Evolutionary conservation across 495 filamentous ascomycete species (phyloP), one percentile per base, ranked within the genome.

Genomic region (Trichodelitschia bisporula): DNA sequence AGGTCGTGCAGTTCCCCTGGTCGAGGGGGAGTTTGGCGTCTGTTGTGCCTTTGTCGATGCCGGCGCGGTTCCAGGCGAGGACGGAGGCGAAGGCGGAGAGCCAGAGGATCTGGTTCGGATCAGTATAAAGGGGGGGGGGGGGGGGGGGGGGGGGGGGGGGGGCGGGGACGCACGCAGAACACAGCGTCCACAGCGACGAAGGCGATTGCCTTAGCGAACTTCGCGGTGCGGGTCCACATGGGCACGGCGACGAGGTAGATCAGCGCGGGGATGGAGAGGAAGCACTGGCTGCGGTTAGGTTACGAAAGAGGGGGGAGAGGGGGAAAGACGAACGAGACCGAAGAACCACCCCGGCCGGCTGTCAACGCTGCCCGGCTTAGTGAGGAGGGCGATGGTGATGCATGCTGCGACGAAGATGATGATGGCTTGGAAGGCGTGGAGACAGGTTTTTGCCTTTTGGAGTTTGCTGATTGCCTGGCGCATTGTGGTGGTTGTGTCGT

Each of bases 201-300:
- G 31, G 65, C 79, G 46, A 86, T 82, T 6, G 77, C 72, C 39
- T 90, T 70, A 27, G 76, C 76, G 37, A 82, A 66, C 41, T 67
- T 70, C 18, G 65, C 61, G 18, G 80, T 76, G 35, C 80, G 69
- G n/a, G 67, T 61, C 58, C 77, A 92, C 43, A 77, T 69, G 15
- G 79, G 82, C 3, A 79, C 67, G 56, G 80, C 75, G 30, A 67
- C 63, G 33, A 84, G 61, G 48, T 83, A 95, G 35, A 92, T 63
- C 37, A 86, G 63, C 15, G 68, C 76, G 3, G 80, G 82, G 32
- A 82, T 60, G 34, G 68, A 71, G 36, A 91, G 50, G 64, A 80
- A 90, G 53, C 76, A 86, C 83, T 92, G 36, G 36, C 37, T 34
- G 12, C 18, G 18, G 16, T 3, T 13, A 31, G 27, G 27, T 34